A percentile compares a stretch with the other conserved stretches of the same genome.
phyloP scores from a whole-genome alignment of 2,329 filamentous ascomycete genomes.

The Aspergillus sclerotialis region DNA sequence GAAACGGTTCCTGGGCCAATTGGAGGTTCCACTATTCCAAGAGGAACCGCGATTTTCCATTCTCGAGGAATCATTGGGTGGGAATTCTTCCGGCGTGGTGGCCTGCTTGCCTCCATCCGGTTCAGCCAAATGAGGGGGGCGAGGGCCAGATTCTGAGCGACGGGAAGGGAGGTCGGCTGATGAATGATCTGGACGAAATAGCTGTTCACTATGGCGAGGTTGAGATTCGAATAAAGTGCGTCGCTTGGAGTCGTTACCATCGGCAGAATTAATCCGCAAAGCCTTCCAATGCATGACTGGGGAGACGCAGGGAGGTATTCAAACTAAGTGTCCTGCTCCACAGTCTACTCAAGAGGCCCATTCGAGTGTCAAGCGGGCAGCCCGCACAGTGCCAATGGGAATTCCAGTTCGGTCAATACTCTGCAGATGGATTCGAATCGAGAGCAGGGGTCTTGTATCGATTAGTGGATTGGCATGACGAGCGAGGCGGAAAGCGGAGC shows the following conservation, averaged over 20 bases:
- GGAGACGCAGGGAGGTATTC: conserved; percentile 11
- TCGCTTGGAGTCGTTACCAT: conserved; percentile 27
- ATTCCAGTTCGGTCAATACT: neutral
- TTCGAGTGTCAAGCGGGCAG: conserved; percentile 9
- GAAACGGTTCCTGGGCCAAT: conserved; percentile 43
- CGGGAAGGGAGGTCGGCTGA: conserved; percentile 21
- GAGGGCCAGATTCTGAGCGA: conserved; percentile 29
- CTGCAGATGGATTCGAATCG: neutral
- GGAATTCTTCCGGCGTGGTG: conserved; percentile 9
- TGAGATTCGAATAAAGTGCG: conserved; percentile 21
- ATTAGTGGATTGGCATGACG: conserved; percentile 1
- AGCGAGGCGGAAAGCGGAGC: neutral
- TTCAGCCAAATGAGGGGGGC: conserved; percentile 13
- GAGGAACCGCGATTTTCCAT: conserved; percentile 10
- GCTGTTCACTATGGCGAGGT: conserved; percentile 30
- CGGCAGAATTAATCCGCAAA: conserved; percentile 26
- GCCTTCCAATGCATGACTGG: conserved; percentile 36
- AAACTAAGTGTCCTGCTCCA: conserved; percentile 10
- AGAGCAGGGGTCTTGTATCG: neutral
- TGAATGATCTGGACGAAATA: conserved; percentile 26
- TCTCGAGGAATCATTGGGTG: conserved; percentile 10
- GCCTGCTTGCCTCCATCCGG: conserved; percentile 10
- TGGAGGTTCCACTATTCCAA: conserved; percentile 16
- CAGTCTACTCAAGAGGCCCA: conserved; percentile 12
- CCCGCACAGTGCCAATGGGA: neutral